Evolutionary conservation across 2,329 filamentous ascomycete species (phyloP).

Genomic region (Fusarium heterosporum): DNA sequence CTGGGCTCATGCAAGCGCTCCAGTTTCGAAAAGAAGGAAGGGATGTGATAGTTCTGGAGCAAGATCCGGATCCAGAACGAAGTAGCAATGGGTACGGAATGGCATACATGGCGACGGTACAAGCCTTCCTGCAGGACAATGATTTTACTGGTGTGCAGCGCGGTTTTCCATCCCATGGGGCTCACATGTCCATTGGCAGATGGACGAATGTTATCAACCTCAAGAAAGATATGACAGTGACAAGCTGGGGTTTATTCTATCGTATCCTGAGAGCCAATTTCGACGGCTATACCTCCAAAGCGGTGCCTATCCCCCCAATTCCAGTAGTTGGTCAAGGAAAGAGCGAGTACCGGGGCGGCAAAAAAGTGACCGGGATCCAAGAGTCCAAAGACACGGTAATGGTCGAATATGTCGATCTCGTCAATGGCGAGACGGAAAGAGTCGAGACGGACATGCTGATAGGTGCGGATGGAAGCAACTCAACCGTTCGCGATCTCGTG

Average conservation of each 20-base stretch:
- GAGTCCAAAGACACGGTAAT: background rate
- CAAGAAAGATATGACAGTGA: background rate
- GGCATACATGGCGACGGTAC: background rate
- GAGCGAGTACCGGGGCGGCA: background rate
- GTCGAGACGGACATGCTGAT: background rate
- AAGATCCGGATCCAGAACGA: background rate
- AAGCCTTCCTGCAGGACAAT: background rate
- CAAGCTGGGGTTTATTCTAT: background rate
- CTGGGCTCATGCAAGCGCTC: background rate
- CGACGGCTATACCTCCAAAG: background rate
- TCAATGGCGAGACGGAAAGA: background rate
- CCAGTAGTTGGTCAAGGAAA: background rate
- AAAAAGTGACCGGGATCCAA: background rate
- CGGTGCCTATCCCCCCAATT: background rate
- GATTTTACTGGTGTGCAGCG: background rate
- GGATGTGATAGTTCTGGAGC: background rate
- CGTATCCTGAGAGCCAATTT: background rate
- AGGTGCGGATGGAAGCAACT: background rate
- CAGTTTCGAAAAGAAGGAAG: background rate
- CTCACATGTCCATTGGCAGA: background rate
- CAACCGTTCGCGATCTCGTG: background rate
- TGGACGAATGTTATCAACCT: background rate
- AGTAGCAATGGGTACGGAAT: background rate
- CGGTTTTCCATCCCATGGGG: background rate
- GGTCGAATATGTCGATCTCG: background rate